Evolutionary conservation across 371 early-diverging fungal species (phyloP).

Genomic region (Mucor indicus): DNA sequence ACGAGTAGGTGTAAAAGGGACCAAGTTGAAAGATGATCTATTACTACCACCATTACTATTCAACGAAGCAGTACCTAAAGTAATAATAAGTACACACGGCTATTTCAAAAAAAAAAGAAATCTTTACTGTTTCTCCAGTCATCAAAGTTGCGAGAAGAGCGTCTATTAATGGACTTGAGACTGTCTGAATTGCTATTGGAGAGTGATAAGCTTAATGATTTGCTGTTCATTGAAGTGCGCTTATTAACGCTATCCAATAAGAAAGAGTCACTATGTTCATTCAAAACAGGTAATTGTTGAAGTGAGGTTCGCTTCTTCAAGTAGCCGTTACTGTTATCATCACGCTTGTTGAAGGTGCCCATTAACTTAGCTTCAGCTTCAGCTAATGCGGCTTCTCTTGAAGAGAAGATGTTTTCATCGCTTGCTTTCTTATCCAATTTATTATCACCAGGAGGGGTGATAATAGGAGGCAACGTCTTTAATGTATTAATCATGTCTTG

Average conservation of each 20-base stretch:
- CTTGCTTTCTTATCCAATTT: conserved; percentile 12
- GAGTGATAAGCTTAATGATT: conserved; percentile 21
- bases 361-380: conserved; percentile 53
- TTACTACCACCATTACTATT: conserved; percentile 2
- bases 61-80: conserved; percentile 6
- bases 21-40: conserved; percentile 20
- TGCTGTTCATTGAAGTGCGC: conserved; percentile 18
- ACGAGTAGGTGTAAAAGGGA: conserved; percentile 52
- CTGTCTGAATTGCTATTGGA: conserved; percentile 3
- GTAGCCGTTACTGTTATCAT: conserved; percentile 7
- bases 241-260: conserved; percentile 4
- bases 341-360: conserved; percentile 38
- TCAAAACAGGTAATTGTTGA: conserved; percentile 39
- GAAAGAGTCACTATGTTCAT: conserved; percentile 33
- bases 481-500: conserved; percentile 57
- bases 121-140: conserved; percentile 42
- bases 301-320: conserved; percentile 36
- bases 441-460: neutral
- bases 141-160: conserved; percentile 43
- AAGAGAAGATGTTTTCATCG: conserved; percentile 30
- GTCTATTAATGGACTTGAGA: conserved; percentile 11
- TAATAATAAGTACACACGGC: neutral
- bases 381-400: conserved; percentile 44
- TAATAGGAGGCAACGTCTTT: conserved; percentile 47
- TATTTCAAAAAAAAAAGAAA: neutral